Conservation (phyloP, 2,329 filamentous ascomycete species). For the Diaporthe sp. region DNA sequence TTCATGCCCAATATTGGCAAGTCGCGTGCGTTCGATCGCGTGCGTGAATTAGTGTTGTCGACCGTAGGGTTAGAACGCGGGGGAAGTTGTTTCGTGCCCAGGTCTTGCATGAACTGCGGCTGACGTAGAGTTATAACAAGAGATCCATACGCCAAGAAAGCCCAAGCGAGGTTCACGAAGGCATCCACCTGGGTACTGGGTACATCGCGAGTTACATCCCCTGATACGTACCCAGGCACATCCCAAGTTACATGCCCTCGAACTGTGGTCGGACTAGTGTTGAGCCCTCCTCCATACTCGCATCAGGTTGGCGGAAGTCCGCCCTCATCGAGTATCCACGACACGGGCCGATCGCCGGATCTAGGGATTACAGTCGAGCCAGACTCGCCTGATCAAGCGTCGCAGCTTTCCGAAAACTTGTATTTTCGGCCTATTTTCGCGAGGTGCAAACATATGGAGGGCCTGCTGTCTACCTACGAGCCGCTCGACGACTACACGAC, state of each 20-base stretch:
- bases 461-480: background rate
- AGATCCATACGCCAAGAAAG: background rate
- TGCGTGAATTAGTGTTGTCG: no score
- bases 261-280: background rate
- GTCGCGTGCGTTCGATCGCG: no score
- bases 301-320: background rate
- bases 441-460: background rate
- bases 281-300: background rate
- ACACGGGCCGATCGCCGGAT: background rate
- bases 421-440: background rate
- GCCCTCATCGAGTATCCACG: background rate
- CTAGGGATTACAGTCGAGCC: no score
- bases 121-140: background rate
- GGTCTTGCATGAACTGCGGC: background rate
- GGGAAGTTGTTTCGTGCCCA: no score
- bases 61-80: no score
- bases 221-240: background rate
- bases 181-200: background rate
- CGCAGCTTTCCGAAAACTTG: conserved; percentile 2
- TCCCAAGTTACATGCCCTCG: background rate
- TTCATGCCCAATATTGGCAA: no score
- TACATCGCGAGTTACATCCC: background rate
- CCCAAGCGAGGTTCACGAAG: background rate
- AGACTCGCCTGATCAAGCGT: conserved; percentile 12
- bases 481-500: background rate